Evolutionary conservation across 1,284 basidiomycete genomes (phyloP).

Genomic region (Fomitopsis palustris): DNA sequence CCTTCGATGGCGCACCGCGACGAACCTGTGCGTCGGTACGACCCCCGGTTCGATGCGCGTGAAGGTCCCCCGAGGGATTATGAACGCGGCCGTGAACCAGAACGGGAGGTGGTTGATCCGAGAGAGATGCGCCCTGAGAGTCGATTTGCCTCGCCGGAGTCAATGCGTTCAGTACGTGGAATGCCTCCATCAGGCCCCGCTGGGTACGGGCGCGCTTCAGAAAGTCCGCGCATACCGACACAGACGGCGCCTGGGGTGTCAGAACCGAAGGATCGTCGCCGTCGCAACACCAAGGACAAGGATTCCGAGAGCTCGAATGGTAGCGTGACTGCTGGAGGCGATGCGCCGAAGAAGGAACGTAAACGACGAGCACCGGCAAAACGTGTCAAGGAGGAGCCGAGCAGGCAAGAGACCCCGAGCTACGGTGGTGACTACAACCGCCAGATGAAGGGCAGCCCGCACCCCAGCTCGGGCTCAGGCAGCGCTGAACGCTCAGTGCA

Average conservation of each 20-base stretch:
- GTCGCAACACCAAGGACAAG: constrained; percentile 34
- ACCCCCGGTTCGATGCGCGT: constrained; percentile 30
- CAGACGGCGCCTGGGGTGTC: constrained; percentile 19
- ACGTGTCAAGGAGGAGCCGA: constrained; percentile 36
- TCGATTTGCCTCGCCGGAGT: constrained; percentile 32
- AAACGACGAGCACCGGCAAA: constrained; percentile 35
- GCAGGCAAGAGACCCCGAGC: constrained; percentile 27
- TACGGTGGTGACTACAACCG: constrained; percentile 25
- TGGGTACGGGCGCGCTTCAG: constrained; percentile 30
- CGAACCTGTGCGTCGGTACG: constrained; percentile 26
- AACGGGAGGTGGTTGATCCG: constrained; percentile 12
- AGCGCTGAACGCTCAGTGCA: constrained; percentile 51
- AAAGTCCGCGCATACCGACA: constrained; percentile 35
- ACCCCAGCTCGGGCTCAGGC: constrained; percentile 60
- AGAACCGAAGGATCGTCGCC: constrained; percentile 29
- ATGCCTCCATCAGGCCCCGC: constrained; percentile 24
- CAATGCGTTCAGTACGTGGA: constrained; percentile 21
- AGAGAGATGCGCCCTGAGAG: constrained; percentile 19
- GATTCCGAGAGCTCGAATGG: constrained; percentile 33
- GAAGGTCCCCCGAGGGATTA: constrained; percentile 23
- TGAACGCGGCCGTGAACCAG: constrained; percentile 15
- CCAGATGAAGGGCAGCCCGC: constrained; percentile 42
- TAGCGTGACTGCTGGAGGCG: constrained; percentile 17
- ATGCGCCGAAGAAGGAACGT: constrained; percentile 39
- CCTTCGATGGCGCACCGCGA: constrained; percentile 19